Conservation (phyloP, 2,329 filamentous ascomycete genomes). For the Diplocarpon rosae region DNA sequence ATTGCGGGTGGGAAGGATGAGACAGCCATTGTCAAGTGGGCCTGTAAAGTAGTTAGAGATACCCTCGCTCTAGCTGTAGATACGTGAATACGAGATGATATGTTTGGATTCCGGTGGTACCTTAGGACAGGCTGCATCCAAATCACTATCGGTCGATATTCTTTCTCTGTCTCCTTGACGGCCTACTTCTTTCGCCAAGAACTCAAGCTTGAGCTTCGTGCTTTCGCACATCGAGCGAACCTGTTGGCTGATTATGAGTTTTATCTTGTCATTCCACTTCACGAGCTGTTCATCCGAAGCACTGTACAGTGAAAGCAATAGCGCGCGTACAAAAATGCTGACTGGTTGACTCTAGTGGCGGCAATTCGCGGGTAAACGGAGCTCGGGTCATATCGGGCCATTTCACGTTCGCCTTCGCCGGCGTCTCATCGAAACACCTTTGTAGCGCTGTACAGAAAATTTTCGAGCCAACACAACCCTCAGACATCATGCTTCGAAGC, state of each 20-base stretch:
- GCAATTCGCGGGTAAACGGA: too few relatives aligned
- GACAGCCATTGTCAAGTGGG: constrained; percentile 36
- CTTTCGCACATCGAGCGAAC: too few relatives aligned
- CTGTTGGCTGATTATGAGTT: too few relatives aligned
- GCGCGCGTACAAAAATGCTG: too few relatives aligned
- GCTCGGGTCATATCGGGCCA: neutral
- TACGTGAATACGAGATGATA: neutral
- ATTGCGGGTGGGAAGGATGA: constrained; percentile 39
- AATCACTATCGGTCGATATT: neutral
- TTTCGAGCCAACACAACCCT: constrained; percentile 14
- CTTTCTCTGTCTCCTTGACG: neutral
- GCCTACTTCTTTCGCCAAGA: too few relatives aligned
- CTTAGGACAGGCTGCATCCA: neutral
- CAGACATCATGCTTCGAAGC: constrained; percentile 45
- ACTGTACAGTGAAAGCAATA: too few relatives aligned
- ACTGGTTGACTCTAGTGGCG: too few relatives aligned
- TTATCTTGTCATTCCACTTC: too few relatives aligned
- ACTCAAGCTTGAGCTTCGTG: too few relatives aligned
- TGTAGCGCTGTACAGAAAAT: constrained; percentile 2
- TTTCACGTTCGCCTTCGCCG: neutral
- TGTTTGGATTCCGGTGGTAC: neutral
- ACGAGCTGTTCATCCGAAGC: too few relatives aligned
- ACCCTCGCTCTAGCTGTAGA: constrained; percentile 18
- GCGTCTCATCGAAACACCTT: constrained; percentile 5
- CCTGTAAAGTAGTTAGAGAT: constrained; percentile 34